Percentiles rank a stretch among this genome's conserved stretches.
Conservation (phyloP, 1,139 yeast species). For the Geotrichum cucujoidarum region DNA sequence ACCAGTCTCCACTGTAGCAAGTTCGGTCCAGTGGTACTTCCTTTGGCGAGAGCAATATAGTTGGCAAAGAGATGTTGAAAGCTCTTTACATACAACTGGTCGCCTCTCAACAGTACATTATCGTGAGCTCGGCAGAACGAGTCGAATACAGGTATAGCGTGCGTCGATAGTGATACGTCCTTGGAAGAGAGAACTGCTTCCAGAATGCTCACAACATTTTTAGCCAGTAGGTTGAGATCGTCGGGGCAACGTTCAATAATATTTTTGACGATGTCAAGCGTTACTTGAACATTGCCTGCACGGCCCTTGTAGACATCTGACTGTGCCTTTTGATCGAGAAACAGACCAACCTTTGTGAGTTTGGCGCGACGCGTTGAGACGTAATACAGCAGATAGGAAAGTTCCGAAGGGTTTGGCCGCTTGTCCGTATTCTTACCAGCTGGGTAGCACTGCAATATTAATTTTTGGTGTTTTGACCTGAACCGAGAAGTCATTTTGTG, state of each 20-base stretch:
- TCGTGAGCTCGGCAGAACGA: conserved; percentile 64
- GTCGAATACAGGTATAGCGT: conserved; percentile 43
- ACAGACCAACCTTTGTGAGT: conserved; percentile 76
- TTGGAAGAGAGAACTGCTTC: conserved; percentile 43
- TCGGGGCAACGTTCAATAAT: conserved; percentile 74
- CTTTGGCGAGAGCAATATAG: conserved; percentile 23
- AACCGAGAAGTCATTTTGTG: conserved; percentile 11
- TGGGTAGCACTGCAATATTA: conserved; percentile 89
- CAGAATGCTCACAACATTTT: conserved; percentile 41
- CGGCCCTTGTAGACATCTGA: conserved; percentile 59
- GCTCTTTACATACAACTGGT: conserved; percentile 52
- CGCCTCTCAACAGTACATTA: conserved; percentile 67
- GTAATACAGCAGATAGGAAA: conserved; percentile 80
- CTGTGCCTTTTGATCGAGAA: conserved; percentile 57
- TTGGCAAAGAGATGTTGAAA: conserved; percentile 43
- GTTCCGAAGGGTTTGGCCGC: conserved; percentile 86
- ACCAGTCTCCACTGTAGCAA: conserved; percentile 48
- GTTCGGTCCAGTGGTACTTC: conserved; percentile 35
- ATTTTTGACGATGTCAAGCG: conserved; percentile 64
- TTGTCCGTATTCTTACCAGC: conserved; percentile 81
- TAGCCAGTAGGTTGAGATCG: conserved; percentile 78
- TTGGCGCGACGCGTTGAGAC: conserved; percentile 87
- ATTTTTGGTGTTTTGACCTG: conserved; percentile 76
- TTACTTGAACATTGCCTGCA: conserved; percentile 78
- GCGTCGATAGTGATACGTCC: conserved; percentile 56